Evolutionary conservation across 768 basidiomycete species (phyloP).

Genomic region (Postia placenta): DNA sequence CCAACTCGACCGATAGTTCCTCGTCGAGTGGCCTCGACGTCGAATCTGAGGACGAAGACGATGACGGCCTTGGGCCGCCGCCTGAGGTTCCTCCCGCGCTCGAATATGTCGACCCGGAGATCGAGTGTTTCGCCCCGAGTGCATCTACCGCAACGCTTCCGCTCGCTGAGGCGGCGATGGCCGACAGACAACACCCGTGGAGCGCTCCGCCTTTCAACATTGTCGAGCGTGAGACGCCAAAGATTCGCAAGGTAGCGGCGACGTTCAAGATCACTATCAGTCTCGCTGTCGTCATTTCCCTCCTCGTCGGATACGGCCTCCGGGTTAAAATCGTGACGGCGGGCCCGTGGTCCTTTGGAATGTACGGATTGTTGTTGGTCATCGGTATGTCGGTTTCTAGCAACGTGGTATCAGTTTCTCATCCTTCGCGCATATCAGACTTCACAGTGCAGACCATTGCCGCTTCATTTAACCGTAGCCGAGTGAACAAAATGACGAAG

Average conservation of each 20-base stretch:
- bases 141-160: conserved; percentile 3
- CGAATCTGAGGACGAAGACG: conserved; percentile 7
- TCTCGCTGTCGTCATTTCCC: conserved; percentile 2
- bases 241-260: background rate
- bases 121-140: conserved; percentile 6
- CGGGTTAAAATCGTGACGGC: conserved; percentile 8
- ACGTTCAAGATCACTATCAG: conserved; percentile 7
- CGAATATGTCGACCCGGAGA: conserved; percentile 14
- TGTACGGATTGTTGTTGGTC: conserved; percentile 10
- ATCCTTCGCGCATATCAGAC: background rate
- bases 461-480: conserved; percentile 8
- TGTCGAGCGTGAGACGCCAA: conserved; percentile 6
- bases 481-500: conserved; percentile 9
- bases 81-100: conserved; percentile 9
- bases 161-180: conserved; percentile 1
- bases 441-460: conserved; percentile 12
- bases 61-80: background rate
- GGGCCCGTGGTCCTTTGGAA: conserved; percentile 9
- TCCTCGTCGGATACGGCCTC: conserved; percentile 10
- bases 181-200: conserved; percentile 9
- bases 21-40: conserved; percentile 4
- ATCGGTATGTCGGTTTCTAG: conserved; percentile 8
- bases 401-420: background rate
- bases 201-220: conserved; percentile 9
- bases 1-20: background rate